Conservation (phyloP, 2,329 filamentous ascomycete genomes). For the Lachnellula willkommii region DNA sequence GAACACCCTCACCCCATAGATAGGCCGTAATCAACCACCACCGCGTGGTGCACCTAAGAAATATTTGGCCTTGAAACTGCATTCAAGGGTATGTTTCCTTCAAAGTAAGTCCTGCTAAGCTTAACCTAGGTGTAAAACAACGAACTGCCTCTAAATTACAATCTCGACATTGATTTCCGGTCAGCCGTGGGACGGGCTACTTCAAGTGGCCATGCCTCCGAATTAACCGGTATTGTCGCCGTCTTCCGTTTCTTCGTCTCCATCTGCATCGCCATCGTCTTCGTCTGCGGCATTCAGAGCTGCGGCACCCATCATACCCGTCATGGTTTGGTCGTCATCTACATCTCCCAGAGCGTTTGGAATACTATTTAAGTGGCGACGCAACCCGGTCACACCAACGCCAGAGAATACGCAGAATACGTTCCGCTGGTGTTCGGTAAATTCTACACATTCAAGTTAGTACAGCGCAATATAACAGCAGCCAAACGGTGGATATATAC, state of each 20-base stretch:
- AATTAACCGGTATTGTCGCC: slow-evolving; percentile 11
- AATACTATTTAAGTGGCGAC: slow-evolving; percentile 74
- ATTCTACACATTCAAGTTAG: slow-evolving; percentile 53
- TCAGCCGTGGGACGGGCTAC: background rate
- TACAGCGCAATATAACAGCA: background rate
- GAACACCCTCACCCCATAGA: background rate
- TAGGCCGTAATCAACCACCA: background rate
- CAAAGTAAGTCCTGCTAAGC: background rate
- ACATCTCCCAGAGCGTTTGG: slow-evolving; percentile 83
- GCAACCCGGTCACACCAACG: slow-evolving; percentile 69
- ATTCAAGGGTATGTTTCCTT: background rate
- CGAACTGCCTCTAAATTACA: background rate
- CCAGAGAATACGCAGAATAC: slow-evolving; percentile 98
- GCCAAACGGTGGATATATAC: slow-evolving; percentile 37
- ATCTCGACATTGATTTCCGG: background rate
- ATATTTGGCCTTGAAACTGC: background rate
- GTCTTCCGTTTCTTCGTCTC: slow-evolving; percentile 23
- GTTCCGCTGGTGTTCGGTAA: slow-evolving; percentile 88
- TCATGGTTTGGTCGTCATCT: slow-evolving; percentile 56
- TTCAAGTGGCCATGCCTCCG: slow-evolving; percentile 8
- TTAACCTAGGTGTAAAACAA: background rate
- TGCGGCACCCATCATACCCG: slow-evolving; percentile 30
- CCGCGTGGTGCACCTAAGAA: background rate
- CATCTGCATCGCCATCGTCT: slow-evolving; percentile 16
- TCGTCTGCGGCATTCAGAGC: slow-evolving; percentile 17